Conservation (phyloP, 1,284 basidiomycete species). For the Cerioporus squamosus region DNA sequence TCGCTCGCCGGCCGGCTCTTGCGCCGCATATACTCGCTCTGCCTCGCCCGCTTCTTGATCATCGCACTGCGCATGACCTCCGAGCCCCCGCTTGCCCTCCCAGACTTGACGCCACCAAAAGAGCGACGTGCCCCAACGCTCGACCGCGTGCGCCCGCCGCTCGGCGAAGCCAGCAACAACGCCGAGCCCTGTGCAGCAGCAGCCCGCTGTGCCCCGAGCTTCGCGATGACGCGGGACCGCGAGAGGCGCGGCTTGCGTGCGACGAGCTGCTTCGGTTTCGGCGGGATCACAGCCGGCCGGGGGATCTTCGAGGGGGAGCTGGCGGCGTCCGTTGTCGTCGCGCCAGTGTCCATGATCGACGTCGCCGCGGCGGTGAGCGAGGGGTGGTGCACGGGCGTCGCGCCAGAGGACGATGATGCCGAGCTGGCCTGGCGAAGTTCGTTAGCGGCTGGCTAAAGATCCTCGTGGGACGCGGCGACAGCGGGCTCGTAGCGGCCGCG, state of each 20-base stretch:
- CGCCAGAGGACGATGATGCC: slow-evolving; percentile 42
- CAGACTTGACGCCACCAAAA: slow-evolving; percentile 45
- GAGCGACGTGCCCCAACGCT: slow-evolving; percentile 59
- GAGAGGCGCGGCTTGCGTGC: slow-evolving; percentile 75
- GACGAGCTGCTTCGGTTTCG: slow-evolving; percentile 45
- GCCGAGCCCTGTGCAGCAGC: slow-evolving; percentile 32
- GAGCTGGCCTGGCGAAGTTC: slow-evolving; percentile 30
- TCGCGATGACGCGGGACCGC: slow-evolving; percentile 76
- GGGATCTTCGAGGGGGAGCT: slow-evolving; percentile 25
- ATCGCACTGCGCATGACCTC: slow-evolving; percentile 56
- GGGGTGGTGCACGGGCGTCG: slow-evolving; percentile 37
- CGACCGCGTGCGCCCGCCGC: slow-evolving; percentile 45
- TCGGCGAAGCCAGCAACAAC: slow-evolving; percentile 3
- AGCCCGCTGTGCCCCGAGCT: slow-evolving; percentile 71
- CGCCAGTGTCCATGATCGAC: slow-evolving; percentile 25
- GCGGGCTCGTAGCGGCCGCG: slow-evolving; percentile 47
- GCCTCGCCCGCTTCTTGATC: slow-evolving; percentile 68
- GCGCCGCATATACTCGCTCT: slow-evolving; percentile 61
- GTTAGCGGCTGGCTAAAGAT: slow-evolving; percentile 61
- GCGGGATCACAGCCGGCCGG: slow-evolving; percentile 25
- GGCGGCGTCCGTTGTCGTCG: slow-evolving; percentile 2
- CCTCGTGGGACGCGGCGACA: slow-evolving; percentile 37
- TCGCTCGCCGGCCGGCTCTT: slow-evolving; percentile 30
- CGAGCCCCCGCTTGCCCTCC: slow-evolving; percentile 36
- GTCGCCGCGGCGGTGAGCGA: slow-evolving; percentile 39